A percentile compares a stretch with the other conserved stretches of the same genome.
phyloP scores from a whole-genome alignment of 2,329 filamentous ascomycete genomes.

The Hymenoscyphus fructigenus region DNA sequence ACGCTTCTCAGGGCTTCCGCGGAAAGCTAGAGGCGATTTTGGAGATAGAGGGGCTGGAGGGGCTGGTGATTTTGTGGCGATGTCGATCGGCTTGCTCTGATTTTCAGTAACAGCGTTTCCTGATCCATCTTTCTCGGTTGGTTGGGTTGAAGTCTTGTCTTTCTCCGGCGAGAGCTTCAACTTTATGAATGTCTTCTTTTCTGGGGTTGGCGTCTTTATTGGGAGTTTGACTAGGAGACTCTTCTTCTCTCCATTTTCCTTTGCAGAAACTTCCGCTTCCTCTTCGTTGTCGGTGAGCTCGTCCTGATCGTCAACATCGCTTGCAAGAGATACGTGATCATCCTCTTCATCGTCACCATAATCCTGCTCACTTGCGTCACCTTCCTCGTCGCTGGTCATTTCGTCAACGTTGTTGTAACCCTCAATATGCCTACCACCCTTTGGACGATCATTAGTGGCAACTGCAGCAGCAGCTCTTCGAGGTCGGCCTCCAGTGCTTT shows the following conservation, averaged over 20 bases:
- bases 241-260: constrained; percentile 46
- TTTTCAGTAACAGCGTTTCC: background rate
- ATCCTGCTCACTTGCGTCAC: constrained; percentile 70
- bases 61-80: constrained; percentile 19
- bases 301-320: constrained; percentile 56
- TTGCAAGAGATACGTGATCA: constrained; percentile 62
- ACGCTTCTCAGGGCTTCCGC: constrained; percentile 60
- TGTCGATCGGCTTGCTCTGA: constrained; percentile 14
- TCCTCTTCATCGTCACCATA: constrained; percentile 72
- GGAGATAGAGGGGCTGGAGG: constrained; percentile 16
- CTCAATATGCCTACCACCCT: constrained; percentile 47
- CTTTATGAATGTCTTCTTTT: constrained; percentile 32
- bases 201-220: constrained; percentile 41
- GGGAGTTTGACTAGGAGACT: constrained; percentile 76
- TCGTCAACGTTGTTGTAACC: constrained; percentile 60
- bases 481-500: constrained; percentile 40
- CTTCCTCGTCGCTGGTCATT: constrained; percentile 59
- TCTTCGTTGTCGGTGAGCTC: constrained; percentile 45
- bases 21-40: constrained; percentile 49
- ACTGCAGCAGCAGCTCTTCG: constrained; percentile 37
- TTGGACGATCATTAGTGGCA: constrained; percentile 34
- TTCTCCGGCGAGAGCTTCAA: constrained; percentile 20
- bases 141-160: constrained; percentile 6
- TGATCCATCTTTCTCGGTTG: background rate
- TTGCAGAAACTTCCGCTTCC: constrained; percentile 42